Evolutionary conservation across 352 stramenopile species (phyloP), one percentile per base, ranked within the genome.

Genomic region (Phytophthora uliginosa): DNA sequence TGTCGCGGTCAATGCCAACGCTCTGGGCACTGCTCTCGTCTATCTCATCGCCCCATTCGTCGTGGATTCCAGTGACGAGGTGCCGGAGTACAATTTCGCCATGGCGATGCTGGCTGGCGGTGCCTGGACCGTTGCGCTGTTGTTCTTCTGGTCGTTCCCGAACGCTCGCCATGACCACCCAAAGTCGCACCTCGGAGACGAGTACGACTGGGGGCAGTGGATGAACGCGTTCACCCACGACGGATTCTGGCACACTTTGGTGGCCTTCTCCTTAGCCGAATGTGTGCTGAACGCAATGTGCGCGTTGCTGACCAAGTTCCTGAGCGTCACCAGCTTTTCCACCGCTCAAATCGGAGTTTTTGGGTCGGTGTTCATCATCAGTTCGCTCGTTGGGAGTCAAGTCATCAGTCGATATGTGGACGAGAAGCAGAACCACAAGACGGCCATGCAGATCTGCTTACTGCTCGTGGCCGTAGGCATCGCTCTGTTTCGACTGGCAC

Each of bases 151-250:
- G n/a, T 92, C 84, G 2, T 92, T 89, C 62, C 84, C 82, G 4
- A 62, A 51, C 18, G 51, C 57, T 20, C 48, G 33, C 1, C 66
- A 79, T 6, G 67, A 52, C n/a, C 76, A 83, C 47, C 84, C 78
- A 7, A 77, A 88, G 52, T 78, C 86, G 3, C 80, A 90, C 53
- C 74, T 87, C 8, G 60, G 76, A 33, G 80, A 89, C 31, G 84
- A 91, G 54, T 93, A 92, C 69, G 83, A 93, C 66, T 92, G 84
- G 84, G 73, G 77, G 31, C 86, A 93, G 63, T 93, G 86, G 86
- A 59, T 55, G 17, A 82, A 66, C 18, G 84, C 84, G 8, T 93
- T 93, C 69, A 58, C 63, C 22, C 84, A 93, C 71, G 58, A 66
- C 2, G 85, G 85, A 13, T 93, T 91, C 61, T 83, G 62, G 73